These are phyloP conservation scores for Spinacia oleracea DNA, from an alignment of 179 eudicot genomes.

Conservation along the genomic window DNA sequence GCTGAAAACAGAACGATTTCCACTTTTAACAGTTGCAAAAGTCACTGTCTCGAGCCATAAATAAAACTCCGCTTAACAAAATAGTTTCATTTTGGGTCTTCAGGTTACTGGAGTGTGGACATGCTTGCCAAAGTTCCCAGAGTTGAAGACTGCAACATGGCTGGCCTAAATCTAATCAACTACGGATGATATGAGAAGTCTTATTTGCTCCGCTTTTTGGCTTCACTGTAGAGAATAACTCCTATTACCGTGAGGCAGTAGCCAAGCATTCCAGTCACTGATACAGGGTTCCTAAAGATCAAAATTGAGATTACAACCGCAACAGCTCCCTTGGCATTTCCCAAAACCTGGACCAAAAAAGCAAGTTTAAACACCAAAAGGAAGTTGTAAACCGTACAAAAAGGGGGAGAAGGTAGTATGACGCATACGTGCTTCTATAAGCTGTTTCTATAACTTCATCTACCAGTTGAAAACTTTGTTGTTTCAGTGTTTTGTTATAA, in stretches of 20 bases:
- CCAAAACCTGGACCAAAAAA: slow-evolving; percentile 44
- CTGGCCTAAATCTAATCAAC: slow-evolving; percentile 13
- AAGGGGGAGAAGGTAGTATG: neutral
- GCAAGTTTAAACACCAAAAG: neutral
- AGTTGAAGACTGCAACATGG: slow-evolving; percentile 13
- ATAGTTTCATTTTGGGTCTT: slow-evolving; percentile 5
- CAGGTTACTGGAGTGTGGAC: slow-evolving; percentile 5
- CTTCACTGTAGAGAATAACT: slow-evolving; percentile 59
- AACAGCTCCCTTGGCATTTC: slow-evolving; percentile 67
- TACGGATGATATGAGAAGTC: neutral
- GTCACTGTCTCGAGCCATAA: neutral
- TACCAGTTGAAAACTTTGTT: neutral
- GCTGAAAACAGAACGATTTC: slow-evolving; percentile 2
- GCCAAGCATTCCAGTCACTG: slow-evolving; percentile 62
- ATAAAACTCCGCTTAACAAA: slow-evolving; percentile 8
- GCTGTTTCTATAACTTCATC: neutral
- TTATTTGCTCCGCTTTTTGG: slow-evolving; percentile 56
- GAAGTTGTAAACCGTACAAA: neutral
- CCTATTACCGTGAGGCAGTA: slow-evolving; percentile 56
- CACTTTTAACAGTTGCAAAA: slow-evolving; percentile 6
- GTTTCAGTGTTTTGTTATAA: neutral
- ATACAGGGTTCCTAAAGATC: slow-evolving; percentile 59
- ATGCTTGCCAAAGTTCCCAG: slow-evolving; percentile 10
- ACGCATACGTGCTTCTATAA: neutral
- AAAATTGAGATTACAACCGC: slow-evolving; percentile 60